Evolutionary conservation across 1,139 yeast species (phyloP).

Genomic region (Magnusiomyces ingens): DNA sequence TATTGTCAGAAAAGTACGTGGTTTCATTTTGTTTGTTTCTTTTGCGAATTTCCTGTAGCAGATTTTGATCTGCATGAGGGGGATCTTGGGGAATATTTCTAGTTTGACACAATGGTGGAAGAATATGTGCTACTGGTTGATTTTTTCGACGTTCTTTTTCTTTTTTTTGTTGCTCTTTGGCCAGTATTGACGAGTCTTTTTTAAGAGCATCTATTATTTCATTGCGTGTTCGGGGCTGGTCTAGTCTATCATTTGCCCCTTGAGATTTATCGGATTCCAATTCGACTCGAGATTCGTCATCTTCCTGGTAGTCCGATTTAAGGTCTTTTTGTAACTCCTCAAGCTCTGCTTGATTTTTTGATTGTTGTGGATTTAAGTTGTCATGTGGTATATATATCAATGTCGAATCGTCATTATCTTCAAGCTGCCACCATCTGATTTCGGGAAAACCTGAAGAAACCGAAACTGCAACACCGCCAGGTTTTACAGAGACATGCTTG

Average conservation of each 20-base stretch:
- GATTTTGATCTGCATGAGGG: background rate
- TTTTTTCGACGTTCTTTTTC: no score
- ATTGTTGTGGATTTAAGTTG: background rate
- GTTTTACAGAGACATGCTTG: constrained; percentile 16
- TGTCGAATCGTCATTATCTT: background rate
- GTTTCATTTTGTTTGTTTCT: background rate
- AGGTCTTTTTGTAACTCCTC: background rate
- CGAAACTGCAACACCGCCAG: constrained; percentile 19
- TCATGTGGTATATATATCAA: background rate
- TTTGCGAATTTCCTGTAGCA: background rate
- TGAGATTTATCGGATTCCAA: background rate
- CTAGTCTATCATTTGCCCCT: no score
- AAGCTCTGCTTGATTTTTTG: background rate
- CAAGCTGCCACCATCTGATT: constrained; percentile 19
- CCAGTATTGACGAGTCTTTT: no score
- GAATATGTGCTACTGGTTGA: no score
- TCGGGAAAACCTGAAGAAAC: constrained; percentile 18
- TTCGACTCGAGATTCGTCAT: background rate
- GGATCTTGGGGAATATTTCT: no score
- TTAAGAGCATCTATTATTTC: no score
- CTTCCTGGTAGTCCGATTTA: background rate
- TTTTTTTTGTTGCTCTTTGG: no score
- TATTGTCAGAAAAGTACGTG: background rate
- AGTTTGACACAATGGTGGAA: no score
- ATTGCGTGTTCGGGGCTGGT: no score